phyloP scores from a whole-genome alignment of 129 eudicot genomes.

The Calendula officinalis region DNA sequence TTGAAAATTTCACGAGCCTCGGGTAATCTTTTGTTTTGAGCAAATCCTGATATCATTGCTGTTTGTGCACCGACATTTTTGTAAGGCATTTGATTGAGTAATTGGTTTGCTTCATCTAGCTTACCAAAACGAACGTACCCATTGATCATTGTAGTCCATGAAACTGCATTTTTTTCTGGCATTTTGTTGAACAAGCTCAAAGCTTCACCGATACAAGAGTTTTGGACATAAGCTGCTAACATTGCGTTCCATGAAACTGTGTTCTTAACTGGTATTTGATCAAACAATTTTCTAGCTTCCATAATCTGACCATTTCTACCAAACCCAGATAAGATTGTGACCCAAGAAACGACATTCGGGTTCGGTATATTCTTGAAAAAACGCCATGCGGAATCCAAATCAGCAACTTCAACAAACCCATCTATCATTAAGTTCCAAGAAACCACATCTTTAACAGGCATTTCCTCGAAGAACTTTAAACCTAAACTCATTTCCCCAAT shows the following conservation, averaged over 20 bases:
- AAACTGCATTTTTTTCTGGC: constrained; percentile 45
- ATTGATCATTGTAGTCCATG: constrained; percentile 59
- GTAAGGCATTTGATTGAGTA: constrained; percentile 47
- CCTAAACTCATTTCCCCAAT: constrained; percentile 42
- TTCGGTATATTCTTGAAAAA: constrained; percentile 36
- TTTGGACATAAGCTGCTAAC: constrained; percentile 57
- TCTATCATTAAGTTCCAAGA: constrained; percentile 58
- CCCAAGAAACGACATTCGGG: constrained; percentile 53
- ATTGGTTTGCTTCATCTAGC: constrained; percentile 44
- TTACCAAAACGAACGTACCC: constrained; percentile 37
- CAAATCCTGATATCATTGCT: constrained; percentile 55
- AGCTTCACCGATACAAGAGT: constrained; percentile 43
- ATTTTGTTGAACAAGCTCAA: constrained; percentile 37
- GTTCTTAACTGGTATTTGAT: constrained; percentile 43
- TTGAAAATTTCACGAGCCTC: constrained; percentile 46
- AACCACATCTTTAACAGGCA: constrained; percentile 47
- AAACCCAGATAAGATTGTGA: constrained; percentile 50
- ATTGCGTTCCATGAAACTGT: constrained; percentile 68
- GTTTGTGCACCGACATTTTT: constrained; percentile 63
- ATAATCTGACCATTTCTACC: constrained; percentile 43
- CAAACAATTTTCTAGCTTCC: constrained; percentile 52
- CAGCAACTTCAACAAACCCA: constrained; percentile 52
- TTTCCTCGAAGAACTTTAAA: constrained; percentile 41
- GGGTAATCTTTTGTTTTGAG: constrained; percentile 31
- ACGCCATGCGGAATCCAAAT: constrained; percentile 45